Conservation (phyloP, 129 eudicot genomes). For the Scalesia atractyloides region DNA sequence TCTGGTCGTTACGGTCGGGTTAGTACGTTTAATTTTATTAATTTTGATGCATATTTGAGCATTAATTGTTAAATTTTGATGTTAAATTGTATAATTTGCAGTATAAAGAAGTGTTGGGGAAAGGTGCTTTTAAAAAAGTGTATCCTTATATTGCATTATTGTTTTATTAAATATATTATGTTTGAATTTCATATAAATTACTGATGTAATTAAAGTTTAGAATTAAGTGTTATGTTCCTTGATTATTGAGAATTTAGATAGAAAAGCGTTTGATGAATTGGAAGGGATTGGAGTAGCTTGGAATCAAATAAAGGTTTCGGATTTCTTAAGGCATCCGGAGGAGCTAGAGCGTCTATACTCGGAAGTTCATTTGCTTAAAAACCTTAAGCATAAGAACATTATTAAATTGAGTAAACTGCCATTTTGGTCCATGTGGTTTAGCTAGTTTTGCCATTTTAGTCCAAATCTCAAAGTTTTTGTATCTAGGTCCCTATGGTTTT, state of each 20-base stretch:
- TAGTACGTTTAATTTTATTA: slow-evolving; percentile 26
- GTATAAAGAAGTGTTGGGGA: slow-evolving; percentile 91
- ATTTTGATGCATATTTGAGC: background rate
- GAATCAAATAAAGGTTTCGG: slow-evolving; percentile 13
- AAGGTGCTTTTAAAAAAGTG: slow-evolving; percentile 95
- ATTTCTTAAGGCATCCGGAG: slow-evolving; percentile 8
- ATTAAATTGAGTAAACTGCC: too few relatives aligned
- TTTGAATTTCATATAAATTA: too few relatives aligned
- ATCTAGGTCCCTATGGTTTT: too few relatives aligned
- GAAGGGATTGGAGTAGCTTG: slow-evolving; percentile 13
- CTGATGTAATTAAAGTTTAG: too few relatives aligned
- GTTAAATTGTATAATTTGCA: slow-evolving; percentile 43
- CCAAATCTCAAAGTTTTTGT: too few relatives aligned
- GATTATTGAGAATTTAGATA: slow-evolving; percentile 3
- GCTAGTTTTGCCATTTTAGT: too few relatives aligned
- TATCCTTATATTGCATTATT: slow-evolving; percentile 2
- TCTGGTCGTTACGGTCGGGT: slow-evolving; percentile 97
- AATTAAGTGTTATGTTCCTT: too few relatives aligned
- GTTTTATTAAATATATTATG: background rate
- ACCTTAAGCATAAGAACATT: slow-evolving; percentile 10
- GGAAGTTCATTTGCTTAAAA: slow-evolving; percentile 18
- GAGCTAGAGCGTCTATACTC: slow-evolving; percentile 7
- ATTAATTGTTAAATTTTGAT: background rate
- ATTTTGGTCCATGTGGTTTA: too few relatives aligned
- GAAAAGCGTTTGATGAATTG: slow-evolving; percentile 13